Evolutionary conservation across 139 green algal genomes (phyloP).

Genomic region (Microglena sp.): DNA sequence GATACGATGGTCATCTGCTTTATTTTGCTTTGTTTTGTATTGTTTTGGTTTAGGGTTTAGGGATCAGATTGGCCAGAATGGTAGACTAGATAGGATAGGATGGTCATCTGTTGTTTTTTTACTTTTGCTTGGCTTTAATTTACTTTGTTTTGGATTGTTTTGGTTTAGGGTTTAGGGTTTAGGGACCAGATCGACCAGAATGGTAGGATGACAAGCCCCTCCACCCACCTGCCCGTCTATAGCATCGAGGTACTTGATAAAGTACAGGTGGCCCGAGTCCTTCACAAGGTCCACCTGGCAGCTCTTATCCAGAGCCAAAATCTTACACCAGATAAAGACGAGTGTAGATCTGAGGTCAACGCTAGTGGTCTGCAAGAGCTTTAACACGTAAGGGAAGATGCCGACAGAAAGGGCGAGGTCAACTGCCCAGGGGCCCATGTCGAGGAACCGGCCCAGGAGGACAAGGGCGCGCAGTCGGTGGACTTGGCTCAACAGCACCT

Average conservation of each 20-base stretch:
- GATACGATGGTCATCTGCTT: no score
- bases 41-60: no score
- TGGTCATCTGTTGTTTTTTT: no score
- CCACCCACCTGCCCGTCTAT: conserved; percentile 16
- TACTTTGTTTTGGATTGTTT: no score
- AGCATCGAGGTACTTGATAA: conserved; percentile 86
- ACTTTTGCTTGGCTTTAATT: no score
- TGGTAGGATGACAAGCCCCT: no score
- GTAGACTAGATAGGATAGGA: no score
- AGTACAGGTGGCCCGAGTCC: conserved; percentile 92
- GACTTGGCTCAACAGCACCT: conserved; percentile 93
- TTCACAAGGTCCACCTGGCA: conserved; percentile 91
- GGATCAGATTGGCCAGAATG: no score
- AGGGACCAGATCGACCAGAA: no score
- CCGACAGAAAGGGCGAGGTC: conserved; percentile 92
- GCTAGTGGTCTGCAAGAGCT: conserved; percentile 96
- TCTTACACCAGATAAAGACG: conserved; percentile 99
- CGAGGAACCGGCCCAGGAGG: conserved; percentile 91
- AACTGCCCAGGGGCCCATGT: conserved; percentile 94
- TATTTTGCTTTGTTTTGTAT: no score
- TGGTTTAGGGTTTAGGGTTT: no score
- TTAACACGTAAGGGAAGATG: conserved; percentile 99
- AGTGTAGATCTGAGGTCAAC: conserved; percentile 85
- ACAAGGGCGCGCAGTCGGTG: conserved; percentile 88
- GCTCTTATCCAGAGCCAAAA: conserved; percentile 84